These are phyloP conservation scores for Tolypocladium nubicola DNA, from an alignment of 2,329 filamentous ascomycete species.

Conservation along the genomic window DNA sequence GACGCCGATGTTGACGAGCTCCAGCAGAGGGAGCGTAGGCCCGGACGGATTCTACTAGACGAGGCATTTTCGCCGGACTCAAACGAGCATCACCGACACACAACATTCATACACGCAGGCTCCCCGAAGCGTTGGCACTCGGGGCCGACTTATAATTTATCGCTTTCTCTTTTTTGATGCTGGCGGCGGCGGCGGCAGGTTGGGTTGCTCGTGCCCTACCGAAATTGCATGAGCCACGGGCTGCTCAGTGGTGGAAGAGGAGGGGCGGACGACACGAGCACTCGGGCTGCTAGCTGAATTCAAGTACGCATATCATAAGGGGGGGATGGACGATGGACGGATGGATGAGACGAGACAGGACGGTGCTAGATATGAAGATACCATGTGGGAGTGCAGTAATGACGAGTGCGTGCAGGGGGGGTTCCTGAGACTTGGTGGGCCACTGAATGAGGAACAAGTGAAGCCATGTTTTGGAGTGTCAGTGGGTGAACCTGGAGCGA, in stretches of 20 bases:
- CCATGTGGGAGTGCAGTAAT: neutral
- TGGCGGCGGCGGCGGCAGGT: neutral
- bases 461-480: neutral
- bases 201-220: neutral
- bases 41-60: conserved; percentile 14
- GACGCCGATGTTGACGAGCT: conserved; percentile 20
- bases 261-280: neutral
- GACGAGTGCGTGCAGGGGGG: neutral
- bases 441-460: neutral
- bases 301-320: neutral
- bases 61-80: neutral
- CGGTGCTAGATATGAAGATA: neutral
- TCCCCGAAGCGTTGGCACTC: neutral
- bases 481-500: neutral
- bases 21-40: conserved; percentile 18
- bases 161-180: neutral
- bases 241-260: neutral
- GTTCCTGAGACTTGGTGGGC: too few species aligned
- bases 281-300: neutral
- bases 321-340: conserved; percentile 2
- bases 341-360: conserved; percentile 2
- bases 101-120: neutral
- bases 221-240: neutral
- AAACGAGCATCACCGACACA: neutral
- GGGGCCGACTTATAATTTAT: neutral